Evolutionary conservation across 305 asterid species (phyloP), one percentile per base, ranked within the genome.

Genomic region (Fraxinus ornus): DNA sequence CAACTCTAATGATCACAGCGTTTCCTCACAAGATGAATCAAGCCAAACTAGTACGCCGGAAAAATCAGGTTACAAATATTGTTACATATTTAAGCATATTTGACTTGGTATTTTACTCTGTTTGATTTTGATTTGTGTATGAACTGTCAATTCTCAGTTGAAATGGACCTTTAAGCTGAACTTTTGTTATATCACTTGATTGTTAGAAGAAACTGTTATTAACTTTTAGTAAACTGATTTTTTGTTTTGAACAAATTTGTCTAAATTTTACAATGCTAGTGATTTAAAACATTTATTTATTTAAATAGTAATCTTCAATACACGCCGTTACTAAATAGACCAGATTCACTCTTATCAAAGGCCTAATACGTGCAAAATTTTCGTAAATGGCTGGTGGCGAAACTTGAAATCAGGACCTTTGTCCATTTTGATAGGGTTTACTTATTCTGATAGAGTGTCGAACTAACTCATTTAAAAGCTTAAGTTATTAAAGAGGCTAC

Each of bases 1-100:
- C 44, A 84, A 71, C 55, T 81, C 82, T 0, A 83, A 70, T 88
- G 91, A 87, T 37, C 89, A 85, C 49, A 84, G 78, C 47, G 47
- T 81, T 80, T 83, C 80, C 68, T 83, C 86, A 62, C 84, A 82
- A 0, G 88, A 85, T 41, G 89, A 88, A 55, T 78, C 87, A 41
- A 66, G 85, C 72, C 26, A 82, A 80, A 79, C 68, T 77, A 26
- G 84, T 68, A 82, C 62, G 44, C 88, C 21, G 24, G 89, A 86
- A 73, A 88, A 81, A 85, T 82, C 90, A 85, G 94, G 97, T 92
- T 15, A 80, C 79, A 77, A 52, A 79, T 66, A 74, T 79, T 84
- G 28, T 72, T 71, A 36, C 68, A 35, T 57, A 49, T 2, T 77
- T 44, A 36, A 62, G 74, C 28, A 68, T 62, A 10, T 52, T 3